Base-by-base conservation (phyloP, 2,329 filamentous ascomycete species). In the Aspergillus luchuensis region DNA sequence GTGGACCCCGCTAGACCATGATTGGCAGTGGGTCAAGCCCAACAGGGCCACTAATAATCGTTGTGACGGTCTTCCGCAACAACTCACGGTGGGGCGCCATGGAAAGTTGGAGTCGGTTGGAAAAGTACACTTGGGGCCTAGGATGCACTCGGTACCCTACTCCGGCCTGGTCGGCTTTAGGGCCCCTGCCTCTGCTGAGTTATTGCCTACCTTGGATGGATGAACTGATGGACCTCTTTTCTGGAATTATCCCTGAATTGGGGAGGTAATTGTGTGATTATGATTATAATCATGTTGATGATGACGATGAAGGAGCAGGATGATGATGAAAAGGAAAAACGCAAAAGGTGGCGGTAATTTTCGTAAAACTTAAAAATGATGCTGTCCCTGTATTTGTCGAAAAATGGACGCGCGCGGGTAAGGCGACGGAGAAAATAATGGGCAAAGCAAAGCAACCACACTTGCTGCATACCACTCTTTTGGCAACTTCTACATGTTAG, bases 1-100 rank as follows among this genome's bases (percentile, higher is more conserved):
- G 65, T 68, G 66, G 66, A 41, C 30, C 63, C 63, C 52, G 57
- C 66, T 68, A 68, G 60, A 49, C 64, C 57, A 25, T 53, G 41
- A 61, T 60, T 50, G 51, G 64, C 50, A 49, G 63, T 54, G 64
- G 62, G 61, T 63, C 63, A 59, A 62, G 59, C 58, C 53, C 57
- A 51, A 59, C 56, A 60, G 51, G 57, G 54, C 66, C 63, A 66
- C 59, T 65, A 45, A 67, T 60, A 36, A 57, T 61, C 54, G 50
- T 51, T 65, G 54, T 58, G 33, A 36, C 55, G 61, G 60, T 63
- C 38, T 48, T 58, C 58, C 50, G 48, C 61, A 65, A 36, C 57
- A 58, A 50, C 47, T 49, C 45, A 61, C 43, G 43, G 63, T 67
- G 65, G 65, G 60, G 60, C 60, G 33, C 52, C 58, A 59, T 62